Evolutionary conservation across 768 basidiomycete genomes (phyloP).

Genomic region (Mycena olivaceomarginata): DNA sequence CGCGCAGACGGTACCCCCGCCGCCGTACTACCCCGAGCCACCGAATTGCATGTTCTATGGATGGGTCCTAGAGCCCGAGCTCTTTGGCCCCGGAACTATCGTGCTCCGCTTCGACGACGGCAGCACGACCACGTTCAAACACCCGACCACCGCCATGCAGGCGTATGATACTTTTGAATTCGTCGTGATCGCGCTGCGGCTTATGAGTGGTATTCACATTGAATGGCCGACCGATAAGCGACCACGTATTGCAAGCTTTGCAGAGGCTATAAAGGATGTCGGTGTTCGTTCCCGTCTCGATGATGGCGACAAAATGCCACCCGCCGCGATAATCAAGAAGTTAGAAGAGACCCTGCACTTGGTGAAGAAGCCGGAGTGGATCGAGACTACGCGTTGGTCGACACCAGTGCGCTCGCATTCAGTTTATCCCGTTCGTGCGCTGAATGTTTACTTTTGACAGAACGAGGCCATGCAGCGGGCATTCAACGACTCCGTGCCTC

Average conservation of each 20-base stretch:
- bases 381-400: conserved; percentile 1
- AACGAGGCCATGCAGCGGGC: background rate
- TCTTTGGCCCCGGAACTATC: conserved; percentile 13
- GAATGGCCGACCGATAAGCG: background rate
- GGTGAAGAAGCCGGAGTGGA: background rate
- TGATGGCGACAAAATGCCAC: conserved; percentile 9
- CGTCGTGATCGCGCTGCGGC: conserved; percentile 2
- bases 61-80: conserved; percentile 6
- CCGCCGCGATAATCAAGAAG: background rate
- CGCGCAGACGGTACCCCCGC: conserved; percentile 21
- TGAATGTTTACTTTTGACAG: background rate
- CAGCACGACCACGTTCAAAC: background rate
- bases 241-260: conserved; percentile 11
- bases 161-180: background rate
- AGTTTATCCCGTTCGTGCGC: background rate
- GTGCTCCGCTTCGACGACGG: conserved; percentile 1
- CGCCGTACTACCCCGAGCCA: conserved; percentile 14
- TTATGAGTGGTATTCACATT: conserved; percentile 4
- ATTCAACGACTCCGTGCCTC: background rate
- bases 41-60: conserved; percentile 16
- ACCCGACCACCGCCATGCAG: background rate
- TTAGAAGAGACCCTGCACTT: background rate
- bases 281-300: conserved; percentile 4
- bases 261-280: background rate
- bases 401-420: background rate